phyloP scores from a whole-genome alignment of 805 yeast species.

The Pichia occidentalis region DNA sequence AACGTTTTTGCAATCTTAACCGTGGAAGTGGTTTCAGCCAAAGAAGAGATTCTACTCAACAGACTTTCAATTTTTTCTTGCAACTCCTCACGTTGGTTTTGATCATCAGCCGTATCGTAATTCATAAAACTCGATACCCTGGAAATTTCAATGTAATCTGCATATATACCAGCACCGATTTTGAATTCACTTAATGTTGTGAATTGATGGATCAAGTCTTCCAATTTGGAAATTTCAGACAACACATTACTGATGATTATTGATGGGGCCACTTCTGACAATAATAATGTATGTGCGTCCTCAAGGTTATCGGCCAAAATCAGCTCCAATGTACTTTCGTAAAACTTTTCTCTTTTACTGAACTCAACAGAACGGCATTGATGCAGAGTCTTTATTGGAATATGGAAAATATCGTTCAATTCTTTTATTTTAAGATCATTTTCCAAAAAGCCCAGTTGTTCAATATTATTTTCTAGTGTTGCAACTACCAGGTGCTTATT shows the following conservation, averaged over 20 bases:
- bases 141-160: constrained; percentile 38
- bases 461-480: constrained; percentile 31
- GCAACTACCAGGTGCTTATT: constrained; percentile 38
- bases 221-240: constrained; percentile 25
- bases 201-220: constrained; percentile 40
- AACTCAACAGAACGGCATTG: constrained; percentile 58
- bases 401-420: constrained; percentile 34
- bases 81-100: constrained; percentile 11
- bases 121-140: constrained; percentile 1
- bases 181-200: constrained; percentile 40
- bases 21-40: constrained; percentile 31
- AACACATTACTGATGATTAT: constrained; percentile 46
- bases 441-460: constrained; percentile 25
- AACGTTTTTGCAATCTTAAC: constrained; percentile 45
- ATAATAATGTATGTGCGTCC: constrained; percentile 57
- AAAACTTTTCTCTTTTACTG: constrained; percentile 41
- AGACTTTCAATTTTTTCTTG: constrained; percentile 32
- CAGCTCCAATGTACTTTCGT: constrained; percentile 55
- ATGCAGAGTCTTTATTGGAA: constrained; percentile 44
- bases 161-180: constrained; percentile 53
- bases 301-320: constrained; percentile 52
- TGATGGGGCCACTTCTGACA: constrained; percentile 63
- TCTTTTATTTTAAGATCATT: constrained; percentile 28
- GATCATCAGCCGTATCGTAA: constrained; percentile 13
- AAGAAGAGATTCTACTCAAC: constrained; percentile 39